Evolutionary conservation across 2,329 filamentous ascomycete species (phyloP).

Genomic region (Cladosporium sp.): DNA sequence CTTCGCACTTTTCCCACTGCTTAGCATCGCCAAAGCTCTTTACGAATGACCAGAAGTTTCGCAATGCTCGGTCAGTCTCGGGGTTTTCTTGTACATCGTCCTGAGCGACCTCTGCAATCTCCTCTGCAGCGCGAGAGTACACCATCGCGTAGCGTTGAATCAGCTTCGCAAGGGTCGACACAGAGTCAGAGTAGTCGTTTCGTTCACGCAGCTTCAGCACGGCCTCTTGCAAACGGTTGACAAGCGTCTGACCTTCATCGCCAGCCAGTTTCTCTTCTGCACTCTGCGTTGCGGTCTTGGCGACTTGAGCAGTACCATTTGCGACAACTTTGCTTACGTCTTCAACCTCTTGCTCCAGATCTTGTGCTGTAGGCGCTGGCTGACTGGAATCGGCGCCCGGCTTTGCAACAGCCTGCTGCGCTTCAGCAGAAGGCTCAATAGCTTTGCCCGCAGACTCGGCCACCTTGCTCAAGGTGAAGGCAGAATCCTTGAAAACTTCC

Average conservation of each 20-base stretch:
- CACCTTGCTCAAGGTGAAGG: conserved; percentile 72
- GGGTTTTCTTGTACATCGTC: conserved; percentile 72
- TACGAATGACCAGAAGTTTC: conserved; percentile 78
- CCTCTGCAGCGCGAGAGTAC: conserved; percentile 72
- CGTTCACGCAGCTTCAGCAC: conserved; percentile 73
- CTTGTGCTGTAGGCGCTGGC: conserved; percentile 56
- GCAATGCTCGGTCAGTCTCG: conserved; percentile 72
- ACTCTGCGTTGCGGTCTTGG: conserved; percentile 65
- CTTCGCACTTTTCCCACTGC: conserved; percentile 74
- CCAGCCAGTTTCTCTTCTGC: conserved; percentile 71
- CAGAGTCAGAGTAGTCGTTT: conserved; percentile 81
- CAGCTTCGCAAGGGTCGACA: conserved; percentile 73
- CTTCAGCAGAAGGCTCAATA: conserved; percentile 66
- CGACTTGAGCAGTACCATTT: conserved; percentile 48
- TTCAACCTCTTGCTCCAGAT: conserved; percentile 55
- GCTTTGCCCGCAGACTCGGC: conserved; percentile 73
- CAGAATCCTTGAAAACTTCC: conserved; percentile 84
- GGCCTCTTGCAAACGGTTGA: conserved; percentile 73
- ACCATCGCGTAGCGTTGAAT: conserved; percentile 74
- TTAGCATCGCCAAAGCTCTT: conserved; percentile 73
- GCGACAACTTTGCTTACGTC: conserved; percentile 49
- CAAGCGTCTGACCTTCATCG: conserved; percentile 69
- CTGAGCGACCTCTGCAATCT: conserved; percentile 65
- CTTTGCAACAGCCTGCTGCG: conserved; percentile 56
- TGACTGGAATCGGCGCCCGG: conserved; percentile 52